Base-by-base conservation (phyloP, 139 green algal genomes). In the Auxenochlorella pyrenoidosa region DNA sequence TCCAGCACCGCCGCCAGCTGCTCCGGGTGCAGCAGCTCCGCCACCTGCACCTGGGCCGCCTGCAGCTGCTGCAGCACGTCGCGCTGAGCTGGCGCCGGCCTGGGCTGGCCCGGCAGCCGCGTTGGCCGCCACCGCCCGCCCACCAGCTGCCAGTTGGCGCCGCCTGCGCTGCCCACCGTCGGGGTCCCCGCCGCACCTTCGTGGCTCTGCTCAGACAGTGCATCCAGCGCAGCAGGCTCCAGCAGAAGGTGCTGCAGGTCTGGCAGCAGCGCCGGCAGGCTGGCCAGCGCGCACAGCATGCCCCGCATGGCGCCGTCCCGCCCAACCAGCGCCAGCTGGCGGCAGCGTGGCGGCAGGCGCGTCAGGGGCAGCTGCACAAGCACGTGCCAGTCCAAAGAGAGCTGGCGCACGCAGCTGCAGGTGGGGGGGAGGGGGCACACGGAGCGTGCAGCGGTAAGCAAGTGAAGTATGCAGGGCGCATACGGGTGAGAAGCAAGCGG, bases 331-430 rank as follows among this genome's bases (percentile, higher is more conserved):
- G 80, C 80, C 60, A 85, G 80, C 28, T 72, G 63, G 63, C 38
- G 63, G 80, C 80, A 85, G 80, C 36, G 36, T 10, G 80, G 79
- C n/a, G 79, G 79, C 58, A 73, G 58, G 79, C 58, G 79, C n/a
- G 51, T 58, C 34, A 65, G 38, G 38, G 36, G 63, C 59, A 85
- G 32, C 60, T 75, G 80, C 21, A 75, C 58, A 0, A 83, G 78
- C 54, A 71, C 51, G 44, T 83, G 78, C 78, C 78, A 83, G 51
- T 85, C 80, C 5, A 85, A 34, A 15, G 80, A 85, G 30, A 85
- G 80, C 63, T 85, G 80, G 40, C 63, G 80, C 80, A 85, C 38
- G 38, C 34, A 54, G 21, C 79, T 84, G 75, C 75, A 41, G 13
- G 32, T 40, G 51, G 73, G 4, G 36, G 36, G 10, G 3, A 40